Conservation (phyloP, 768 basidiomycete species). For the Pleurotus giganteus region DNA sequence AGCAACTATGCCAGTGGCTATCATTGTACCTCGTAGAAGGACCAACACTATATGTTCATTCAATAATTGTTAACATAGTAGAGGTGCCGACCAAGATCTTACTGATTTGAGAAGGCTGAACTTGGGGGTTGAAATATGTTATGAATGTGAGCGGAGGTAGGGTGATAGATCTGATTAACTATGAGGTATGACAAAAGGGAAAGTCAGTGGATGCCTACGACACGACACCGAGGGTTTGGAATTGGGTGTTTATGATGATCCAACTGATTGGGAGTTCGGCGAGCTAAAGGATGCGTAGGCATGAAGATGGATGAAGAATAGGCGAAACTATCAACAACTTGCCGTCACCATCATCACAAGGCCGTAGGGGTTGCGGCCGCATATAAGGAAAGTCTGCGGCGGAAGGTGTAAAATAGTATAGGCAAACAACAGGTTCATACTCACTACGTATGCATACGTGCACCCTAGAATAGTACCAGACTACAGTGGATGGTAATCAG, state of each 20-base stretch:
- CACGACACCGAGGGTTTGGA: slow-evolving; percentile 41
- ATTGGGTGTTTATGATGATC: slow-evolving; percentile 35
- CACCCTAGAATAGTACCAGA: slow-evolving; percentile 32
- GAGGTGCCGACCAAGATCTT: slow-evolving; percentile 6
- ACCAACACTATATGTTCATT: slow-evolving; percentile 31
- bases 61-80: background rate
- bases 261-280: slow-evolving; percentile 46
- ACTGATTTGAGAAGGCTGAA: slow-evolving; percentile 26
- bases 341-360: slow-evolving; percentile 39
- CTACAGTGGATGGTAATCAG: slow-evolving; percentile 12
- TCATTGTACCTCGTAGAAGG: slow-evolving; percentile 36
- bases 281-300: slow-evolving; percentile 21
- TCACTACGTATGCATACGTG: slow-evolving; percentile 30
- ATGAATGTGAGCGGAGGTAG: slow-evolving; percentile 39
- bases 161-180: too few species aligned
- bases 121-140: slow-evolving; percentile 25
- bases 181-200: too few species aligned
- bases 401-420: background rate
- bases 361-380: slow-evolving; percentile 39
- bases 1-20: slow-evolving; percentile 41
- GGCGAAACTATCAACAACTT: slow-evolving; percentile 8
- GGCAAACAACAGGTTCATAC: slow-evolving; percentile 7
- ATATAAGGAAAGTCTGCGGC: slow-evolving; percentile 35
- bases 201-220: slow-evolving; percentile 28
- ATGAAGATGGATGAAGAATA: background rate